Evolutionary conservation across 2,329 filamentous ascomycete species (phyloP), one percentile per base, ranked within the genome.

Genomic region (Byssothecium circinans): DNA sequence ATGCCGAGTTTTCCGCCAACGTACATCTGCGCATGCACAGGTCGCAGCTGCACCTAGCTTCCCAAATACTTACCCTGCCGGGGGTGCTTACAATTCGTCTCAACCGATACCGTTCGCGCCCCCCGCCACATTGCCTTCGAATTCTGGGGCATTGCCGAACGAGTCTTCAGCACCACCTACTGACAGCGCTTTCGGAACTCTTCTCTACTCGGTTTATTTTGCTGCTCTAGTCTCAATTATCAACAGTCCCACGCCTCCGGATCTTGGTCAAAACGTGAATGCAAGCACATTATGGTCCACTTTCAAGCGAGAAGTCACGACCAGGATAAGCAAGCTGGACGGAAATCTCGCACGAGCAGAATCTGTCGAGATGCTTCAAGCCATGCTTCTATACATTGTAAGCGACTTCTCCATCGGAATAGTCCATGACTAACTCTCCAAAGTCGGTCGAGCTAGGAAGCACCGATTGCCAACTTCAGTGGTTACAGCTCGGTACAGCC

Each of bases 191-290:
- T 61, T 61, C 22, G 10, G 38, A 8, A 45, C 54, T 10, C 44
- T 61, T 4, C 37, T 61, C 3, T 57, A 40, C 35, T 38, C 56
- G 0, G 54, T 60, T 4, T 61, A 61, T 45, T 61, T 53, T 45
- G 56, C 58, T 36, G 51, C 56, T 7, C 36, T 57, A 11, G 36
- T 53, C 2, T 54, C 56, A 2, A 43, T 60, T 11, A 45, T 56
- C 10, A 47, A 58, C 18, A 46, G 45, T 14, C 56, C 56, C 11
- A 49, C 50, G 20, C 45, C 50, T 10, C 49, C 46, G 4, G 45
- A 56, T 29, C 45, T 57, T 7, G 52, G 46, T 8, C 50, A 47
- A 11, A 48, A 50, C 25, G 40, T 55, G 23, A 52, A 52, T 35
- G 39, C 41, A 5, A 42, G 55, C 15, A 43, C 30, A 8, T 45